A percentile compares a stretch with the other conserved stretches of the same genome.
These are phyloP conservation scores for Marasmius oreades DNA, from an alignment of 1,284 basidiomycete species.

Conservation along the genomic window DNA sequence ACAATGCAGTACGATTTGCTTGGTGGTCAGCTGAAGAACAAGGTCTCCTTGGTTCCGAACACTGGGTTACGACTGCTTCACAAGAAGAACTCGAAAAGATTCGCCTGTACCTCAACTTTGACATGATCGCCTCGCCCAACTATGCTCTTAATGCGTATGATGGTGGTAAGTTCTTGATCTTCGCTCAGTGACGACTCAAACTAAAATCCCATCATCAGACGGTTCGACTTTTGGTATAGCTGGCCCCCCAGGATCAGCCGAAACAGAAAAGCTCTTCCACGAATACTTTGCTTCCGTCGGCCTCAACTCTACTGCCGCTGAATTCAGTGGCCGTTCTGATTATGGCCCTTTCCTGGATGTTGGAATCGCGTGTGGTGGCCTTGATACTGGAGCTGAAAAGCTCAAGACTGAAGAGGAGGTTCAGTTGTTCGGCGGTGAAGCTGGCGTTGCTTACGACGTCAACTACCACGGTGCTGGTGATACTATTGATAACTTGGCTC, in stretches of 20 bases:
- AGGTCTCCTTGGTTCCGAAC: constrained; percentile 21
- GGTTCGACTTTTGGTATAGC: constrained; percentile 21
- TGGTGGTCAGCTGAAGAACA: constrained; percentile 26
- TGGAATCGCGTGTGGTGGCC: constrained; percentile 23
- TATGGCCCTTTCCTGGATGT: constrained; percentile 24
- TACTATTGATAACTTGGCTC: constrained; percentile 19
- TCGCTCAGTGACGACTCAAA: background rate
- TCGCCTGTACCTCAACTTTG: constrained; percentile 26
- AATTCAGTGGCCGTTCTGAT: constrained; percentile 22
- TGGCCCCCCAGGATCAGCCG: constrained; percentile 23
- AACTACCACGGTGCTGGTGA: constrained; percentile 25
- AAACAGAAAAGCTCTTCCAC: constrained; percentile 21
- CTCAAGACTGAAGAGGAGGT: constrained; percentile 3
- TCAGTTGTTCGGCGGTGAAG: background rate
- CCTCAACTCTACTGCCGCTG: constrained; percentile 15
- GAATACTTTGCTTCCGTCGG: constrained; percentile 17
- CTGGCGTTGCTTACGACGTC: constrained; percentile 17
- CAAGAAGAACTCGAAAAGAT: constrained; percentile 20
- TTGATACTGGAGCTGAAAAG: constrained; percentile 21
- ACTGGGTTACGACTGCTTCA: constrained; percentile 12
- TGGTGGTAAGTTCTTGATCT: constrained; percentile 11
- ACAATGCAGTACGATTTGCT: constrained; percentile 23
- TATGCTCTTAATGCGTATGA: constrained; percentile 22
- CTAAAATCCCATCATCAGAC: constrained; percentile 4
- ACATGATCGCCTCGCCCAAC: constrained; percentile 26